Percentiles rank a stretch among this genome's conserved stretches.
Evolutionary conservation across 805 yeast genomes (phyloP).

Genomic region (Ogataea henricii): DNA sequence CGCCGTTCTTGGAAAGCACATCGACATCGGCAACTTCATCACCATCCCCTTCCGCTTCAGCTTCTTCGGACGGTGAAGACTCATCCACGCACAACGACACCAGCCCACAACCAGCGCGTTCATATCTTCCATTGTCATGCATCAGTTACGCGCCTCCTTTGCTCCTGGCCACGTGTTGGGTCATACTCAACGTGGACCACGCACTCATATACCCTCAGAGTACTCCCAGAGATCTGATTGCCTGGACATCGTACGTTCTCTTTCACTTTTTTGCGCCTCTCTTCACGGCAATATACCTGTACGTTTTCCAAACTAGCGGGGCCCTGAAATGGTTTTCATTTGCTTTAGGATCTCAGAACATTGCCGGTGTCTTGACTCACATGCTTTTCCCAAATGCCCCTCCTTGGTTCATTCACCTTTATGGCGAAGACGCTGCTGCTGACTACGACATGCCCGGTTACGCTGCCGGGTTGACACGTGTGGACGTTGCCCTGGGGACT

Average conservation of each 20-base stretch:
- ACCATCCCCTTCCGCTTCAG: conserved; percentile 1
- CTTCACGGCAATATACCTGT: conserved; percentile 60
- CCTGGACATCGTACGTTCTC: conserved; percentile 65
- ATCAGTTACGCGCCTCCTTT: conserved; percentile 39
- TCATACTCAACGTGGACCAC: conserved; percentile 48
- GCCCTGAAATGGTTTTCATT: conserved; percentile 53
- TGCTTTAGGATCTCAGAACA: conserved; percentile 62
- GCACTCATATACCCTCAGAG: conserved; percentile 41
- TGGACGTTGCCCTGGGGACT: conserved; percentile 64
- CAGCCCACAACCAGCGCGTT: conserved; percentile 1
- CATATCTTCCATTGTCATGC: conserved; percentile 28
- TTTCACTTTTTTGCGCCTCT: conserved; percentile 64
- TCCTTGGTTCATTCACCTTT: conserved; percentile 68
- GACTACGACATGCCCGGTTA: conserved; percentile 65
- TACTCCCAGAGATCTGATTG: conserved; percentile 50
- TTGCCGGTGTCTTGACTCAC: conserved; percentile 62
- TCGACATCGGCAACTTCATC: conserved; percentile 8
- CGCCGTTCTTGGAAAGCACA: conserved; percentile 8
- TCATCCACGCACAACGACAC: background rate
- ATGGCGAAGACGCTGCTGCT: conserved; percentile 58
- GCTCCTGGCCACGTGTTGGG: conserved; percentile 48
- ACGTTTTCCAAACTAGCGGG: conserved; percentile 69
- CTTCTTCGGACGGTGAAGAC: background rate
- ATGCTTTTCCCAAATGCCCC: conserved; percentile 69
- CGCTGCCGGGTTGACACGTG: conserved; percentile 69